These are phyloP conservation scores for Laetiporus sulphureus DNA, from an alignment of 1,284 basidiomycete species.

Conservation along the genomic window DNA sequence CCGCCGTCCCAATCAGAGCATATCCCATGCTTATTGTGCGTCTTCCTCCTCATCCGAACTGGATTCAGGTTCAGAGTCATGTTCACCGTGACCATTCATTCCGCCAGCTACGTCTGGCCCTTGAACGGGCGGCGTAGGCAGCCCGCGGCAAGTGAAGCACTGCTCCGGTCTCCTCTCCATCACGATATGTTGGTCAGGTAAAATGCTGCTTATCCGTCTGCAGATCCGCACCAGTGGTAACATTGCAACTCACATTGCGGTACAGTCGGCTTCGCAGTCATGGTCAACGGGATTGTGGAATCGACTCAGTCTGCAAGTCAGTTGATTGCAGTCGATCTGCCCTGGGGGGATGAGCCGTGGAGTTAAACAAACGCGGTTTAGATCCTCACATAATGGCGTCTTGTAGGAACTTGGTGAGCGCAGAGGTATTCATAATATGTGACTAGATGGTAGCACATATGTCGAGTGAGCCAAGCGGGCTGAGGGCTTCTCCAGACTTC, in stretches of 20 bases:
- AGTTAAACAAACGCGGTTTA: background rate
- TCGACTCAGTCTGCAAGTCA: conserved; percentile 14
- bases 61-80: background rate
- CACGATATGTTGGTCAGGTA: background rate
- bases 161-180: background rate
- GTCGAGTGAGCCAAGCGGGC: background rate
- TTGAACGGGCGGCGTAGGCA: background rate
- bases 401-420: background rate
- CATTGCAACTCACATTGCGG: conserved; percentile 1
- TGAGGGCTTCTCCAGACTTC: no score
- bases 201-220: background rate
- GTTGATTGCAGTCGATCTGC: conserved; percentile 14
- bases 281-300: conserved; percentile 10
- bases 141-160: background rate
- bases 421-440: background rate
- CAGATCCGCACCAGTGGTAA: background rate
- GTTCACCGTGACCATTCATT: background rate
- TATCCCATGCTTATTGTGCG: no score
- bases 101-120: background rate
- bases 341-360: background rate
- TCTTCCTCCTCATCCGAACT: background rate
- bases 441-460: background rate
- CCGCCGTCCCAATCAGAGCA: background rate
- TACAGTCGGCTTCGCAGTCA: conserved; percentile 12
- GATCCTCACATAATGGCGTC: background rate